These are phyloP conservation scores for Apiotrichum brassicae DNA, from an alignment of 1,284 basidiomycete species.

Conservation along the genomic window DNA sequence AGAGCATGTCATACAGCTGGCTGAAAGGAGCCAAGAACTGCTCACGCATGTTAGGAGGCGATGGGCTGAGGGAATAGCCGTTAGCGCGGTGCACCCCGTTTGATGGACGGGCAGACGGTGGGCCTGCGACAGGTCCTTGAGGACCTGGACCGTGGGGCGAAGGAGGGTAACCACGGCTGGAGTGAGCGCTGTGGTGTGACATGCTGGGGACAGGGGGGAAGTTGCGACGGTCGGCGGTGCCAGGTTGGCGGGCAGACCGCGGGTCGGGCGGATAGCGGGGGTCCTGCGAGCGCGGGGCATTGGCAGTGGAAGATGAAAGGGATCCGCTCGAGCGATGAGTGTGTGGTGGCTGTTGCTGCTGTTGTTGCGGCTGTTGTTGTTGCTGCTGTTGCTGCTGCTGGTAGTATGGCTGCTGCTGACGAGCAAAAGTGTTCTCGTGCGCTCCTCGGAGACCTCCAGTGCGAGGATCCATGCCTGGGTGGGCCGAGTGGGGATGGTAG, in stretches of 20 bases:
- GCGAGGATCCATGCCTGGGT: slow-evolving; percentile 30
- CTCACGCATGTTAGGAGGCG: slow-evolving; percentile 20
- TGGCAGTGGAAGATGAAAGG: slow-evolving; percentile 1
- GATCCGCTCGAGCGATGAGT: slow-evolving; percentile 5
- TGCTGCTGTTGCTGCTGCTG: slow-evolving; percentile 10
- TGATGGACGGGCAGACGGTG: slow-evolving; percentile 2
- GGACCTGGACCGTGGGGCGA: slow-evolving; percentile 13
- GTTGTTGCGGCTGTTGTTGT: slow-evolving; percentile 7
- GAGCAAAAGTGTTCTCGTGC: slow-evolving; percentile 32
- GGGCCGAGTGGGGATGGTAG: slow-evolving; percentile 15
- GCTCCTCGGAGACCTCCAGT: slow-evolving; percentile 29
- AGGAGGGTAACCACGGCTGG: slow-evolving; percentile 7
- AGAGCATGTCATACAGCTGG: slow-evolving; percentile 36
- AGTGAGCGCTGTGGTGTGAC: slow-evolving; percentile 4
- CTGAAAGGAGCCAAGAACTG: slow-evolving; percentile 30
- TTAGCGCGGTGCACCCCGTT: slow-evolving; percentile 15
- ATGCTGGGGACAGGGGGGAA: slow-evolving; percentile 21
- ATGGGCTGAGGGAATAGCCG: slow-evolving; percentile 18
- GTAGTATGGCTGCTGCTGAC: slow-evolving; percentile 29
- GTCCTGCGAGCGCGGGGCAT: slow-evolving; percentile 4
- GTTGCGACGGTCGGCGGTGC: slow-evolving; percentile 24
- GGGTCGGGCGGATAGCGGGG: slow-evolving; percentile 11
- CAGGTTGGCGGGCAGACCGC: slow-evolving; percentile 8
- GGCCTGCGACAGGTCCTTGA: background rate
- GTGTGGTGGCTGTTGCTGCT: slow-evolving; percentile 9